Conservation (phyloP, 2,329 filamentous ascomycete genomes). For the Verticillium nonalfalfae region DNA sequence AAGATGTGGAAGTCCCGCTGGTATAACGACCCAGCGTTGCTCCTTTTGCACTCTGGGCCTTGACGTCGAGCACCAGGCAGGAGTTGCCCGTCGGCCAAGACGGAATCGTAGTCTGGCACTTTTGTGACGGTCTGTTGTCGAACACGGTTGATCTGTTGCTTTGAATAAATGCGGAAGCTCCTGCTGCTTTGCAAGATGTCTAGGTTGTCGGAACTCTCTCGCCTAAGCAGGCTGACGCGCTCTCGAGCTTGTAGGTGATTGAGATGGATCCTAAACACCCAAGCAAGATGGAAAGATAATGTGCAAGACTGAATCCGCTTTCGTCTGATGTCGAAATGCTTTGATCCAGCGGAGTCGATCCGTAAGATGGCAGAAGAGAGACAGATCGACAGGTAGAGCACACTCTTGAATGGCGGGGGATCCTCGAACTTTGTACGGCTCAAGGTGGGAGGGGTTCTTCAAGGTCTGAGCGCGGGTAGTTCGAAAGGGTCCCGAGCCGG, state of each 20-base stretch:
- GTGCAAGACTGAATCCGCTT: background rate
- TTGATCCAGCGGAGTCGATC: background rate
- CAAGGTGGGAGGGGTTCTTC: background rate
- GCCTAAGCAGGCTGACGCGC: no score
- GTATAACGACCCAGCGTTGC: no score
- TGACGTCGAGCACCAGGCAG: no score
- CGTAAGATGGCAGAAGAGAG: background rate
- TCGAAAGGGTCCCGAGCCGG: background rate
- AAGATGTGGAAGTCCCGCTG: background rate
- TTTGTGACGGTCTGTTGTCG: no score
- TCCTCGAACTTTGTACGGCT: background rate
- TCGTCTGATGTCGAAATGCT: background rate
- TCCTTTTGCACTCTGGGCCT: no score
- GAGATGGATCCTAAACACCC: no score
- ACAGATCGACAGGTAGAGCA: background rate
- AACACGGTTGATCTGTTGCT: no score
- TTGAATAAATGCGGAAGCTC: no score
- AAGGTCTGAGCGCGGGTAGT: background rate
- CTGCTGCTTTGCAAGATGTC: no score
- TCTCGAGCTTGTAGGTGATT: background rate
- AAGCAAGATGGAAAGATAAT: background rate
- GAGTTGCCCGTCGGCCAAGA: no score
- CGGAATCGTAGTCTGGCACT: no score
- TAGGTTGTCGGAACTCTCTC: no score
- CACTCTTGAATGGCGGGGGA: background rate